Percentiles rank a stretch among this genome's conserved stretches.
phyloP scores from a whole-genome alignment of 192 early-diverging fungal genomes.

The Polychytrium aggregatum region DNA sequence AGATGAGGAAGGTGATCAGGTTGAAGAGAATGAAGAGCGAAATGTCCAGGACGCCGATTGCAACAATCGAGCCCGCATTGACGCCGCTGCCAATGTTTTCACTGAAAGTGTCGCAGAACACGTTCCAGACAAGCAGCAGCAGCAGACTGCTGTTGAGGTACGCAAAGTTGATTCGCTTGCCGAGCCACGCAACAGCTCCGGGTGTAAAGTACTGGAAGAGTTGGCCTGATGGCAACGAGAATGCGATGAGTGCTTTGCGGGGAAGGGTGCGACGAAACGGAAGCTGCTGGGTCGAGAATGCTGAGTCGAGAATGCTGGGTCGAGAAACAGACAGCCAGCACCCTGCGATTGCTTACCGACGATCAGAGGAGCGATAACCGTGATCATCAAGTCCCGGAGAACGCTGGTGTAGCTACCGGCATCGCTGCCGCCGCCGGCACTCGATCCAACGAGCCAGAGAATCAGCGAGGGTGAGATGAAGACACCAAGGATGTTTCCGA shows the following conservation, averaged over 20 bases:
- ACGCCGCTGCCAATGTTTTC: conserved; percentile 38
- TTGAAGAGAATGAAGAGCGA: conserved; percentile 40
- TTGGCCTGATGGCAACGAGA: conserved; percentile 4
- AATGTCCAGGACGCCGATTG: conserved; percentile 39
- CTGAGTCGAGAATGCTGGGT: too few relatives aligned
- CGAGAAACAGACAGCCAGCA: too few relatives aligned
- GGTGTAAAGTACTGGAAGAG: conserved; percentile 13
- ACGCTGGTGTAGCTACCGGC: conserved; percentile 39
- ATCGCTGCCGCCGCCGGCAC: conserved; percentile 26
- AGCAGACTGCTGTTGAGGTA: conserved; percentile 45
- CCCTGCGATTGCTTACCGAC: conserved; percentile 43
- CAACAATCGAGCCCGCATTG: conserved; percentile 34
- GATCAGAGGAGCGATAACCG: conserved; percentile 51
- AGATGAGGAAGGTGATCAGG: conserved; percentile 28
- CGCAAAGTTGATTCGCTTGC: conserved; percentile 36
- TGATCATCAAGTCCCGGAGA: conserved; percentile 41
- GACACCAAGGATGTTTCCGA: conserved; percentile 60
- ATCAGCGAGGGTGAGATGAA: conserved; percentile 46
- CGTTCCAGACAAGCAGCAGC: conserved; percentile 55
- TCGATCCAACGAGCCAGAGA: conserved; percentile 26
- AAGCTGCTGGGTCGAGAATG: too few relatives aligned
- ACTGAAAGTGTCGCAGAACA: conserved; percentile 61
- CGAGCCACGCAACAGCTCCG: conserved; percentile 28
- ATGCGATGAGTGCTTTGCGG: too few relatives aligned
- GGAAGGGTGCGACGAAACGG: too few relatives aligned